Evolutionary conservation across 441 rosid species (phyloP).

Genomic region (Gossypium davidsonii): DNA sequence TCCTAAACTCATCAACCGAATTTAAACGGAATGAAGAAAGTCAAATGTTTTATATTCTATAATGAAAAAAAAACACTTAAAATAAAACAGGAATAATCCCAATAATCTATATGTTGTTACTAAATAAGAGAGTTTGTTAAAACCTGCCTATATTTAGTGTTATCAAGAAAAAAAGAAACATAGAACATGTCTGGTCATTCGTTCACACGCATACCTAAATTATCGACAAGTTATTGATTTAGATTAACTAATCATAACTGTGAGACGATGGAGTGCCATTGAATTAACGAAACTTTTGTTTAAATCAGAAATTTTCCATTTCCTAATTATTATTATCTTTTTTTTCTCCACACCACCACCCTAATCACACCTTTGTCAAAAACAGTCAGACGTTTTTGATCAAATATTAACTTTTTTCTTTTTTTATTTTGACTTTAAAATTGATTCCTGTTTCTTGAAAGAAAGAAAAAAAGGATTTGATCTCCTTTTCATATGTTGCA

Average conservation of each 20-base stretch:
- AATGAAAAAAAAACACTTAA: too few species aligned
- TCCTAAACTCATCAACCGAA: not conserved
- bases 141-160: not conserved
- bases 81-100: not conserved
- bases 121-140: not conserved
- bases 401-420: not conserved
- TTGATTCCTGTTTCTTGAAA: not conserved
- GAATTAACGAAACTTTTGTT: conserved; percentile 28
- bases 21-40: too few species aligned
- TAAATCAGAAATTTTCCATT: conserved; percentile 21
- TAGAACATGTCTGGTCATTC: not conserved
- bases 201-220: not conserved
- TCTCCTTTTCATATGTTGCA: not conserved
- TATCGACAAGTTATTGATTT: conserved; percentile 15
- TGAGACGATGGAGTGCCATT: conserved; percentile 17
- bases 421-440: not conserved
- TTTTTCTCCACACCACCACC: conserved; percentile 17
- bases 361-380: conserved; percentile 24
- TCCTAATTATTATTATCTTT: conserved; percentile 8
- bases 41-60: too few species aligned
- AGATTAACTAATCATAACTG: not conserved
- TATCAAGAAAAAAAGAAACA: not conserved
- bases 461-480: not conserved
- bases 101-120: not conserved
- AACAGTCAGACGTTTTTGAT: conserved; percentile 24